These are phyloP conservation scores for Suhomyces panamericanus DNA, from an alignment of 1,139 yeast species.

Conservation along the genomic window DNA sequence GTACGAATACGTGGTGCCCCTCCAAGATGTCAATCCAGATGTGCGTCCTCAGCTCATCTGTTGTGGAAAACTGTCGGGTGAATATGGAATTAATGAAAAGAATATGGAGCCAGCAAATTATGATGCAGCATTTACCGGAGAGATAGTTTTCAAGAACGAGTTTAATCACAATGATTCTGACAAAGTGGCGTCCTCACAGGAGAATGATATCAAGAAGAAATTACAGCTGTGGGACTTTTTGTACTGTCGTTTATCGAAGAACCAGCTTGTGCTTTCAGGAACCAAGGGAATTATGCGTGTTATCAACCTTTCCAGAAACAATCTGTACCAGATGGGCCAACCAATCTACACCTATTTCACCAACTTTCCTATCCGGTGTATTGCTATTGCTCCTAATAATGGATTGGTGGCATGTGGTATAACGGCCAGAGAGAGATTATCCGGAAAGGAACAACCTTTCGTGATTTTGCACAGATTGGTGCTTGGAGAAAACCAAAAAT, in stretches of 20 bases:
- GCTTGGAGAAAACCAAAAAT: conserved; percentile 16
- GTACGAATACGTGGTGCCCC: conserved; percentile 42
- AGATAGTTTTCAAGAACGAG: conserved; percentile 35
- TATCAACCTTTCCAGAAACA: conserved; percentile 49
- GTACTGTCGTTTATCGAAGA: conserved; percentile 62
- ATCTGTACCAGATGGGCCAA: conserved; percentile 47
- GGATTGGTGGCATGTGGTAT: conserved; percentile 75
- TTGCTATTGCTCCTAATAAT: conserved; percentile 68
- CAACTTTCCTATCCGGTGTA: conserved; percentile 75
- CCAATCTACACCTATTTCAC: conserved; percentile 70
- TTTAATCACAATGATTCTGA: conserved; percentile 26
- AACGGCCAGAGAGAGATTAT: conserved; percentile 70
- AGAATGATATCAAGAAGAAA: conserved; percentile 28
- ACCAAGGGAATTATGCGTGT: conserved; percentile 71
- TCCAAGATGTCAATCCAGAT: conserved; percentile 26
- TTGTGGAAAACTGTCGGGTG: conserved; percentile 70
- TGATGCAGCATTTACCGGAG: conserved; percentile 19
- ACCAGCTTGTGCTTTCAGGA: conserved; percentile 67
- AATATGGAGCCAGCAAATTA: conserved; percentile 28
- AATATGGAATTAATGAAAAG: conserved; percentile 54
- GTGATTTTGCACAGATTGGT: conserved; percentile 61
- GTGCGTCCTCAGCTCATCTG: conserved; percentile 58
- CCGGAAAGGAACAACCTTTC: conserved; percentile 78
- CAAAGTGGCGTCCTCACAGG: conserved; percentile 12
- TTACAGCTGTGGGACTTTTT: conserved; percentile 62